Base-by-base conservation (phyloP, 495 filamentous ascomycete genomes). In the Tuber aestivum region DNA sequence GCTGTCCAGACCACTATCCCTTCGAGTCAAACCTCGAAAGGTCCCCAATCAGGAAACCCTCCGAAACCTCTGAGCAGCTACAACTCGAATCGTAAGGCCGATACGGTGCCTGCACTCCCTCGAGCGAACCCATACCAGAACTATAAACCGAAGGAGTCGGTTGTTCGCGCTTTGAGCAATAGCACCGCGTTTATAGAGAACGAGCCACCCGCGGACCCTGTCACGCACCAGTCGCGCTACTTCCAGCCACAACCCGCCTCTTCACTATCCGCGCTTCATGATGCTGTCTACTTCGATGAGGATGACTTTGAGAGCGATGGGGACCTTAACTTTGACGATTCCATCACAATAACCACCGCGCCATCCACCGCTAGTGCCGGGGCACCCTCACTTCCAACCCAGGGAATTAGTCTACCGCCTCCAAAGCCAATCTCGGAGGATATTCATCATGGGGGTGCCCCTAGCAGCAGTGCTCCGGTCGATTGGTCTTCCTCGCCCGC, bases 231-330 rank as follows among this genome's bases (percentile, higher is more conserved):
- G 48, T 72, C 23, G 12, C 48, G 65, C 5, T 42, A 18, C 1
- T 70, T 50, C 27, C 41, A 74, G 16, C 41, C 45, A 14, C 40
- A 76, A 40, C 32, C 71, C n/a, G 75, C 74, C 61, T 83, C 77
- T 27, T 65, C 75, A 37, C 38, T 75, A 38, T 41, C 70, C 14
- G 78, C 78, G 16, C 71, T 81, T 40, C 83, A 84, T 61, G 75
- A 84, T 45, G 83, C 41, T 10, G 86, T 90, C 21, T 86, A 86
- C 74, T 87, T 89, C 77, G 86, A 86, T 72, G 89, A 90, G 71
- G 87, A 89, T 72, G 92, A 93, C 76, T 92, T 93, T 80, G 90
- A 90, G 78, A 89, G 91, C 75, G 91, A 93, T 75, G 84, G 87
- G 3, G 88, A 91, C 42, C 83, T 92, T 14, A 89, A 92, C 69